Conservation (phyloP, 78 protist species). For the Dictyostelium intermedium region DNA sequence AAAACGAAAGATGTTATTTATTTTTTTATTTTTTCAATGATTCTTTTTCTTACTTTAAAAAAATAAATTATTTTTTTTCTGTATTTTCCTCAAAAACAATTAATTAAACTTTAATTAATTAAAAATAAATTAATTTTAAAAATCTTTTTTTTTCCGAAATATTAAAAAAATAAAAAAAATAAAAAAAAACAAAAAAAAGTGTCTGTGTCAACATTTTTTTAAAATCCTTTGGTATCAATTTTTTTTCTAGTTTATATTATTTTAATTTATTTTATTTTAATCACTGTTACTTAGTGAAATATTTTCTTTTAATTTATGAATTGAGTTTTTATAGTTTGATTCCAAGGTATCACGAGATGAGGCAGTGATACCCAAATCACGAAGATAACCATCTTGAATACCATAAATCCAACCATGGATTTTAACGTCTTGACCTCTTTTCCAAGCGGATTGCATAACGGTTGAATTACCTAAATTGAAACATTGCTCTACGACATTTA, state of each 20-base stretch:
- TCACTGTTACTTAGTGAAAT: constrained; percentile 9
- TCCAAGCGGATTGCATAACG: constrained; percentile 83
- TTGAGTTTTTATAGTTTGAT: background rate
- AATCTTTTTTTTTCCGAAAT: background rate
- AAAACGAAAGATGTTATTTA: no score
- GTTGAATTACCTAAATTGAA: constrained; percentile 85
- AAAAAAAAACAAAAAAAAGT: background rate
- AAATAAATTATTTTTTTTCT: no score
- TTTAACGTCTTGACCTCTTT: constrained; percentile 62
- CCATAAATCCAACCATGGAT: constrained; percentile 84
- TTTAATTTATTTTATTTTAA: background rate
- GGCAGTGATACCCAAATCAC: constrained; percentile 65
- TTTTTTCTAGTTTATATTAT: background rate
- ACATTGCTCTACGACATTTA: constrained; percentile 89
- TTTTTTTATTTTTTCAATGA: no score
- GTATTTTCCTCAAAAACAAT: no score
- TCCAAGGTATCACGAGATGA: constrained; percentile 26
- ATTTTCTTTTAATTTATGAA: constrained; percentile 31
- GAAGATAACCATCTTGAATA: constrained; percentile 80
- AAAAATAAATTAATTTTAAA: no score
- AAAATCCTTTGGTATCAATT: no score
- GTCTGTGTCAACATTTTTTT: no score
- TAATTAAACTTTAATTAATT: no score
- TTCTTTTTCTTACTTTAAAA: no score
- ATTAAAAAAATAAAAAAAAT: background rate